Evolutionary conservation across 2,329 filamentous ascomycete species (phyloP).

Genomic region (Aspergillus tanneri): DNA sequence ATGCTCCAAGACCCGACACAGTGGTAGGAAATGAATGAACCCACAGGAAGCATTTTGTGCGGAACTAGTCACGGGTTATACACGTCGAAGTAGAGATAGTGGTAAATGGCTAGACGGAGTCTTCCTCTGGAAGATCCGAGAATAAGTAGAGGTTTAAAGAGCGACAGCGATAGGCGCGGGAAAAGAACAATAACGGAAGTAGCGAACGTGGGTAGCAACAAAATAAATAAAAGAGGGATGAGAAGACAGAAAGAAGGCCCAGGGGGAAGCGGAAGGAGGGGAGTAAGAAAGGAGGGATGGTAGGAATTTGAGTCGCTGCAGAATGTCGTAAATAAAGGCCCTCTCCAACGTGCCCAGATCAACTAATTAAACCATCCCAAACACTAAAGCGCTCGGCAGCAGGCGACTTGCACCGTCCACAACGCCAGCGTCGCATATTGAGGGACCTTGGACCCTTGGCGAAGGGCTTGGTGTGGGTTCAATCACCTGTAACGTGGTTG

Average conservation of each 20-base stretch:
- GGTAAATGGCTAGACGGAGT: constrained; percentile 18
- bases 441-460: constrained; percentile 5
- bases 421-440: constrained; percentile 7
- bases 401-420: constrained; percentile 8
- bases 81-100: neutral
- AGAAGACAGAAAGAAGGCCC: constrained; percentile 2
- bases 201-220: constrained; percentile 17
- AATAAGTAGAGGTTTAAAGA: constrained; percentile 17
- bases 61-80: too few species aligned
- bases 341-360: constrained; percentile 6
- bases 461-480: neutral
- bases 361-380: constrained; percentile 12
- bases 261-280: constrained; percentile 10
- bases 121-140: constrained; percentile 19
- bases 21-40: constrained; percentile 6
- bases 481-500: neutral
- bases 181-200: constrained; percentile 7
- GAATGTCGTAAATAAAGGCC: too few species aligned
- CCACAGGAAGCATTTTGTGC: constrained; percentile 26
- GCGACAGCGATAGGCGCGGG: constrained; percentile 23
- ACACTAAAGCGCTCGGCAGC: constrained; percentile 18
- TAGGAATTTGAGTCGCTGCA: too few species aligned
- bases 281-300: constrained; percentile 9
- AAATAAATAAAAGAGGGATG: constrained; percentile 11
- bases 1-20: neutral